Conservation (phyloP, 345 rosid genomes). For the Anastatica hierochuntica region DNA sequence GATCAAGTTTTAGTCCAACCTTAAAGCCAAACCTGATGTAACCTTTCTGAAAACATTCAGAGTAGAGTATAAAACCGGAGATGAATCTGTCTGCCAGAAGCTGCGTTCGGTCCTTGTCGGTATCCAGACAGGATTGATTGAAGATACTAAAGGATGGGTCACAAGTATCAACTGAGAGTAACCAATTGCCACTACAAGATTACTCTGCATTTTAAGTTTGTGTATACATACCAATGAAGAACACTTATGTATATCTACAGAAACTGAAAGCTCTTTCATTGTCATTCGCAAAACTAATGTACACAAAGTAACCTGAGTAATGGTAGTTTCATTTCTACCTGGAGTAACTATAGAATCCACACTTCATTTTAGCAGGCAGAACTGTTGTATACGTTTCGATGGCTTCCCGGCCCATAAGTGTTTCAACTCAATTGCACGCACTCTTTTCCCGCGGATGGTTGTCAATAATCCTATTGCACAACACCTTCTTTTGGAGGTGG, state of each 20-base stretch:
- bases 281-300: constrained; percentile 1
- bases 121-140: constrained; percentile 54
- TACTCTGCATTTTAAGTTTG: background rate
- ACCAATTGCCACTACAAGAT: background rate
- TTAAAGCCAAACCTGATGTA: constrained; percentile 4
- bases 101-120: constrained; percentile 52
- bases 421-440: too few relatives aligned
- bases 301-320: constrained; percentile 6
- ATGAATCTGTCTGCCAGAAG: constrained; percentile 35
- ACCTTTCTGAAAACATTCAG: constrained; percentile 32
- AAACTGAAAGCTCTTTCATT: background rate
- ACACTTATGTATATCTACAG: background rate
- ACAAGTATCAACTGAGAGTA: constrained; percentile 30
- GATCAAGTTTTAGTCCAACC: background rate
- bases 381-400: background rate
- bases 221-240: constrained; percentile 6
- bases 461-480: background rate
- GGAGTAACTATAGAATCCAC: constrained; percentile 11
- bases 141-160: constrained; percentile 72
- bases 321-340: constrained; percentile 9
- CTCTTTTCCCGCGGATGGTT: too few relatives aligned
- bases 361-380: background rate
- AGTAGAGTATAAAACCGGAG: constrained; percentile 39
- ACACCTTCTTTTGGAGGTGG: background rate
- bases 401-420: too few relatives aligned